phyloP scores from a whole-genome alignment of 305 asterid species.

The Plantago lanceolata region DNA sequence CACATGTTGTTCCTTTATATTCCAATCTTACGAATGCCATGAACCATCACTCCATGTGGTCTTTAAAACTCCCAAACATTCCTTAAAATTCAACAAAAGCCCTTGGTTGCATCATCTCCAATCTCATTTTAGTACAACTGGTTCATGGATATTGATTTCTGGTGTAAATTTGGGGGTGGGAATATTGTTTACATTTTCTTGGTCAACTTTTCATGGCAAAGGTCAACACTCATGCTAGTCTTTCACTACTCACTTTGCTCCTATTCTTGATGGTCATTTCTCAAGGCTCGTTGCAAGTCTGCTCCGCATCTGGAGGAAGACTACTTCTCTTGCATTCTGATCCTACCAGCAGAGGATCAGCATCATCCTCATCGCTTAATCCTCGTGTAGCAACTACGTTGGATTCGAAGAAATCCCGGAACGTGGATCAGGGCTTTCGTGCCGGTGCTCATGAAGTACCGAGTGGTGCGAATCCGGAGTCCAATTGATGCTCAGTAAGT shows the following conservation, averaged over 20 bases:
- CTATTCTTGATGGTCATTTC: constrained; percentile 33
- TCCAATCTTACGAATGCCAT: constrained; percentile 26
- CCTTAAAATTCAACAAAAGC: constrained; percentile 17
- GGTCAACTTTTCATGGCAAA: constrained; percentile 60
- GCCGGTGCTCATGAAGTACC: constrained; percentile 79
- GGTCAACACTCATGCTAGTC: constrained; percentile 26
- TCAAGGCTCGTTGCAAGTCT: constrained; percentile 17
- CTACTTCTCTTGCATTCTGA: constrained; percentile 21
- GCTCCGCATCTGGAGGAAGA: constrained; percentile 31
- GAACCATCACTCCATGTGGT: constrained; percentile 33
- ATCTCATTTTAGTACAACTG: no score
- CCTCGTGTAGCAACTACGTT: constrained; percentile 10
- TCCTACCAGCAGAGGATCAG: constrained; percentile 18
- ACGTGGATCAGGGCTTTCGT: constrained; percentile 29
- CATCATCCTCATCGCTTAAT: constrained; percentile 7
- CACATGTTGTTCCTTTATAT: constrained; percentile 35
- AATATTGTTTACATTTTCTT: constrained; percentile 25
- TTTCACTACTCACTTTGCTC: constrained; percentile 33
- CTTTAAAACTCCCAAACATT: constrained; percentile 30
- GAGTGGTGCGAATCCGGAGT: constrained; percentile 85
- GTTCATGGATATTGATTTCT: constrained; percentile 84
- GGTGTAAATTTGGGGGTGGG: constrained; percentile 60
- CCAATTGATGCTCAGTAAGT: constrained; percentile 38
- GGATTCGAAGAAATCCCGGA: neutral
- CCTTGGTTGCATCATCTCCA: no score